Evolutionary conservation across 352 stramenopile genomes (phyloP).

Genomic region (Phytophthora multivora): DNA sequence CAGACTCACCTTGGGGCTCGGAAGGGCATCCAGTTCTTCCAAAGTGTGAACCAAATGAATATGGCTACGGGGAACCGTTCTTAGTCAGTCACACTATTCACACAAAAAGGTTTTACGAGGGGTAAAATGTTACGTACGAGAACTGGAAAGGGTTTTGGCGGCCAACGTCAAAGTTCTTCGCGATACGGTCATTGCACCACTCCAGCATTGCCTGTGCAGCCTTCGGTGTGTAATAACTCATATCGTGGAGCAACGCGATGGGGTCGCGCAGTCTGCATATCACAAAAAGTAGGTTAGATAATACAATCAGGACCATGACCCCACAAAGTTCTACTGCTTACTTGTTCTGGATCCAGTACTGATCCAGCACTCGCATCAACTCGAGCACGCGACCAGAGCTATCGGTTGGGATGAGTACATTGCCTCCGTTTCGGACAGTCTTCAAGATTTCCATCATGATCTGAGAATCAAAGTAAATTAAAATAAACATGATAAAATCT

Average conservation of each 20-base stretch:
- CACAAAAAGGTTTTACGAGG: background rate
- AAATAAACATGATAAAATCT: background rate
- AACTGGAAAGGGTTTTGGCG: constrained; percentile 91
- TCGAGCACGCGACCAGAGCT: constrained; percentile 95
- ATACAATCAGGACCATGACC: background rate
- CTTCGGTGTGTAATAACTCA: constrained; percentile 91
- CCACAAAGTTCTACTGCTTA: constrained; percentile 38
- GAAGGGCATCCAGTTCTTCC: constrained; percentile 86
- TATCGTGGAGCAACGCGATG: constrained; percentile 88
- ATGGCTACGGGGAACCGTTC: constrained; percentile 43
- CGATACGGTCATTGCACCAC: constrained; percentile 90
- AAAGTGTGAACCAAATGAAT: constrained; percentile 88
- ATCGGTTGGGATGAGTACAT: constrained; percentile 96
- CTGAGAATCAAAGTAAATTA: constrained; percentile 34
- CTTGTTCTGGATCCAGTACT: constrained; percentile 97
- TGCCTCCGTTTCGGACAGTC: constrained; percentile 91
- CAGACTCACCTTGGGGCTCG: constrained; percentile 72
- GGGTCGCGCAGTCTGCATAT: constrained; percentile 70
- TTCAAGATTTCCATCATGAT: constrained; percentile 95
- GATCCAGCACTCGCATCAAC: constrained; percentile 93
- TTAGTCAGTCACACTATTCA: constrained; percentile 4
- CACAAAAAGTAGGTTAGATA: constrained; percentile 6
- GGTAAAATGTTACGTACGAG: constrained; percentile 46
- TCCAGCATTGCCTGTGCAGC: constrained; percentile 89
- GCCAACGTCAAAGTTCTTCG: constrained; percentile 90